phyloP scores from a whole-genome alignment of 2,329 filamentous ascomycete genomes.

The Aspergillus thermomutatus region DNA sequence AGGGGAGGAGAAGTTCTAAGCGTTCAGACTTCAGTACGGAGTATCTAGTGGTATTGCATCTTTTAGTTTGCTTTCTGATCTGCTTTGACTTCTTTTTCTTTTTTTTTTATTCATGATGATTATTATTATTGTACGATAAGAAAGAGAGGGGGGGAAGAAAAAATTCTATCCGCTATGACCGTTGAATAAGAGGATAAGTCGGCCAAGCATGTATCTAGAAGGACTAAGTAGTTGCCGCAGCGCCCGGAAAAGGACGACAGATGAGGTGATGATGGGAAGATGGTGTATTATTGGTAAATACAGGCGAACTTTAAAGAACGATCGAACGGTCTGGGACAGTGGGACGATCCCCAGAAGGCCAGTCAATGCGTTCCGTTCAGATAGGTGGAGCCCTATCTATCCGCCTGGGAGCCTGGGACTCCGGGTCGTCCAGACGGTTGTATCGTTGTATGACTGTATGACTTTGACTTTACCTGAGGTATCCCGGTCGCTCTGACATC shows the following conservation, averaged over 20 bases:
- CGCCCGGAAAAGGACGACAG: slow-evolving; percentile 13
- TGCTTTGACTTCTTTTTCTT: slow-evolving; percentile 1
- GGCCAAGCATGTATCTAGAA: slow-evolving; percentile 1
- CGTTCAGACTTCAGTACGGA: slow-evolving; percentile 3
- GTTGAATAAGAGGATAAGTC: background rate
- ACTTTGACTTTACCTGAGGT: background rate
- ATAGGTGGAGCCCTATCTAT: slow-evolving; percentile 5
- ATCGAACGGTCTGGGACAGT: slow-evolving; percentile 26
- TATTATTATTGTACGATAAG: background rate
- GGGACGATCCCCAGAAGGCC: slow-evolving; percentile 19
- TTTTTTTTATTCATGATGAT: background rate
- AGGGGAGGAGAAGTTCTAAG: slow-evolving; percentile 6
- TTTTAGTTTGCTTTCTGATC: slow-evolving; percentile 1
- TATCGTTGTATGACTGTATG: slow-evolving; percentile 4
- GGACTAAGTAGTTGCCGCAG: slow-evolving; percentile 14
- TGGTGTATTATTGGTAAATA: slow-evolving; percentile 17
- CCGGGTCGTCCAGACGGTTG: background rate
- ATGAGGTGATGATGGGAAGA: slow-evolving; percentile 7
- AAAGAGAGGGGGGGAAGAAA: background rate
- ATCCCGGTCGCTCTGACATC: background rate
- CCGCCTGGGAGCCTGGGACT: background rate
- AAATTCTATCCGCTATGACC: background rate
- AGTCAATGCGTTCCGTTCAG: slow-evolving; percentile 14
- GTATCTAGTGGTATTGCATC: background rate
- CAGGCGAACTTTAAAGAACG: slow-evolving; percentile 22